Evolutionary conservation across 495 filamentous ascomycete genomes (phyloP).

Genomic region (Penicillium angulare): DNA sequence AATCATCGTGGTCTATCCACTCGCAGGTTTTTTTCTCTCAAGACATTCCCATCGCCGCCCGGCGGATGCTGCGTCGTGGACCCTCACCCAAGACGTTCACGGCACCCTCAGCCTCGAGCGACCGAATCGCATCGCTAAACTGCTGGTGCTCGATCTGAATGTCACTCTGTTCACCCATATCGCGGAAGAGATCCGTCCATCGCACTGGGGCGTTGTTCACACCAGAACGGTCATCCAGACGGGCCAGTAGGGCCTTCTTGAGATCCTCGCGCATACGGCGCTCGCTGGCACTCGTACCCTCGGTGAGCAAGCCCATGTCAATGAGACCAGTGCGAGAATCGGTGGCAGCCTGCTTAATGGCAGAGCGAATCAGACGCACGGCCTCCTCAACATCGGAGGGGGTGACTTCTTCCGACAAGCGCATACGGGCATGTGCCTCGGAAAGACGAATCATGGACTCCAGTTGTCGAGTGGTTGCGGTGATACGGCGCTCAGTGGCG

Average conservation of each 20-base stretch:
- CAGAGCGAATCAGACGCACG: constrained; percentile 84
- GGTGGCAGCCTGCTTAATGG: constrained; percentile 96
- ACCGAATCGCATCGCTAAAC: constrained; percentile 75
- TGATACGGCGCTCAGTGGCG: constrained; percentile 90
- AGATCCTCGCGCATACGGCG: constrained; percentile 76
- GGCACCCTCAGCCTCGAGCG: constrained; percentile 79
- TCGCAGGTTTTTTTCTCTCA: constrained; percentile 1
- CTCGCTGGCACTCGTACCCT: constrained; percentile 84
- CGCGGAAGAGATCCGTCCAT: constrained; percentile 71
- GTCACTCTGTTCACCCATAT: constrained; percentile 72
- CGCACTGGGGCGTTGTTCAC: constrained; percentile 63
- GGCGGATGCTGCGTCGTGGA: constrained; percentile 74
- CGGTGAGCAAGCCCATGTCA: constrained; percentile 92
- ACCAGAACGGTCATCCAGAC: constrained; percentile 74
- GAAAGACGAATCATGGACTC: constrained; percentile 96
- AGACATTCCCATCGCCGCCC: constrained; percentile 34
- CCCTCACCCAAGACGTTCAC: constrained; percentile 85
- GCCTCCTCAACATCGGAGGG: constrained; percentile 85
- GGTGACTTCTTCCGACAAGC: constrained; percentile 72
- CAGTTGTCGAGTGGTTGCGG: constrained; percentile 91
- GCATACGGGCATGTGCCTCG: constrained; percentile 98
- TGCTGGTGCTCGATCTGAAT: constrained; percentile 70
- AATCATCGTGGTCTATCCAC: constrained; percentile 7
- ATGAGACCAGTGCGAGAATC: constrained; percentile 89
- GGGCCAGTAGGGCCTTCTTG: constrained; percentile 69